Conservation (phyloP, 1,284 basidiomycete species). For the Leccinum griseonigrum region DNA sequence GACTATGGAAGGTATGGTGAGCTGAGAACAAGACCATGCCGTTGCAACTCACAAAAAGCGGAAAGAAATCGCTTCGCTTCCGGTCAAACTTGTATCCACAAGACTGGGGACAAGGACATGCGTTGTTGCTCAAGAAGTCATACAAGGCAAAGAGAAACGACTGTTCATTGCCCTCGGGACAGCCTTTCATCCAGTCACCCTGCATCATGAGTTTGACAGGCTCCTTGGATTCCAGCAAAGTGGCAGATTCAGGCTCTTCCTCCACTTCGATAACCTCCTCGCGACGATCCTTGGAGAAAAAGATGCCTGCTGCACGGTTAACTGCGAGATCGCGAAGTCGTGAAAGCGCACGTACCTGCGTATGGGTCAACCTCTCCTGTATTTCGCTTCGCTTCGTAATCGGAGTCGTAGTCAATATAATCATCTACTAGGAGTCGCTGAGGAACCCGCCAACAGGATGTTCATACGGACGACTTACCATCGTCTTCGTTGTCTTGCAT, state of each 20-base stretch:
- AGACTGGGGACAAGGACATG: constrained; percentile 67
- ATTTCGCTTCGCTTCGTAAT: constrained; percentile 52
- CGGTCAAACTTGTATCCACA: constrained; percentile 63
- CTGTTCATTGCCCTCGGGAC: constrained; percentile 89
- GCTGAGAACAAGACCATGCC: background rate
- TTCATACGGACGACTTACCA: constrained; percentile 33
- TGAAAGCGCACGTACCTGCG: constrained; percentile 50
- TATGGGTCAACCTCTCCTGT: constrained; percentile 75
- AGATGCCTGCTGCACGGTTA: constrained; percentile 57
- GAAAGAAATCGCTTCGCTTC: constrained; percentile 76
- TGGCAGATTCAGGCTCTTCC: constrained; percentile 63
- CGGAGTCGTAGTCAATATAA: constrained; percentile 77
- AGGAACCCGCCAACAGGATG: constrained; percentile 10
- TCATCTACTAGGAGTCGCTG: constrained; percentile 42
- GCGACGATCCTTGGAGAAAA: constrained; percentile 87
- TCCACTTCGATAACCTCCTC: constrained; percentile 87
- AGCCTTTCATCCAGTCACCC: constrained; percentile 96
- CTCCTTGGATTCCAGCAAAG: constrained; percentile 45
- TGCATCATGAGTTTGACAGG: constrained; percentile 72
- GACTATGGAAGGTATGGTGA: constrained; percentile 42
- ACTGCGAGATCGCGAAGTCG: constrained; percentile 1
- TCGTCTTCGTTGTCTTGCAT: constrained; percentile 56
- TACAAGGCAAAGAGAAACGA: constrained; percentile 84
- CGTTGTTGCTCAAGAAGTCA: constrained; percentile 61
- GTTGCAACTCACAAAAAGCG: constrained; percentile 64